Conservation (phyloP, 2,329 filamentous ascomycete species). For the Verticillium longisporum region DNA sequence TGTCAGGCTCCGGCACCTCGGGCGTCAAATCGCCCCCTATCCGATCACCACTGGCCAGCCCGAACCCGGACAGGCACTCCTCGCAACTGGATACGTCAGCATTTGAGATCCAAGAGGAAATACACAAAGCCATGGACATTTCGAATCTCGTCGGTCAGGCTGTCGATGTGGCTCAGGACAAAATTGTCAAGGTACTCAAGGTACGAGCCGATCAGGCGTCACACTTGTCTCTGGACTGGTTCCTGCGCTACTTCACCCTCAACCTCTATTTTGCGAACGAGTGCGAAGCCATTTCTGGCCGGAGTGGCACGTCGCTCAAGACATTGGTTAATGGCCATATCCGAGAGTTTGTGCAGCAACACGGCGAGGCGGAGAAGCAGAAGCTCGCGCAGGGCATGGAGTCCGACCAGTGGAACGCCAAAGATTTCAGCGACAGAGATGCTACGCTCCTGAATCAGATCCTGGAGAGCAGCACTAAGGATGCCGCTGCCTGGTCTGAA, state of each 20-base stretch:
- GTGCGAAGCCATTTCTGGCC: conserved; percentile 76
- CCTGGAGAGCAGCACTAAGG: conserved; percentile 62
- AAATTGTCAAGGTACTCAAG: conserved; percentile 67
- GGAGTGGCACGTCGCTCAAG: conserved; percentile 69
- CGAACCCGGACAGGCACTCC: conserved; percentile 26
- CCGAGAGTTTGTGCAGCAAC: conserved; percentile 66
- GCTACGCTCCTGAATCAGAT: conserved; percentile 55
- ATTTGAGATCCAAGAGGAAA: conserved; percentile 61
- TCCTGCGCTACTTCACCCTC: conserved; percentile 75
- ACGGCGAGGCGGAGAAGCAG: conserved; percentile 67
- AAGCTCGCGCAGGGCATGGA: conserved; percentile 72
- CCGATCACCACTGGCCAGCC: conserved; percentile 47
- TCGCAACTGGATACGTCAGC: conserved; percentile 20
- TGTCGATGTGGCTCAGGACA: conserved; percentile 74
- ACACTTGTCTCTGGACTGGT: conserved; percentile 59
- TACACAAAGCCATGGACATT: conserved; percentile 71
- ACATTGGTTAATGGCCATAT: conserved; percentile 77
- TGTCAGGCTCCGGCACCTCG: conserved; percentile 35
- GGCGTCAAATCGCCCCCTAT: conserved; percentile 40
- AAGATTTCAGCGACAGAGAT: conserved; percentile 63
- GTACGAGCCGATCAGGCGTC: conserved; percentile 70
- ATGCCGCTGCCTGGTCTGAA: conserved; percentile 60
- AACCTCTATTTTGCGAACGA: conserved; percentile 81
- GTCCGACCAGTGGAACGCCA: conserved; percentile 71
- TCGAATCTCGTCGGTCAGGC: conserved; percentile 72